Evolutionary conservation across 164 flowering plant species (phyloP).

Genomic region (Taxillus chinensis): DNA sequence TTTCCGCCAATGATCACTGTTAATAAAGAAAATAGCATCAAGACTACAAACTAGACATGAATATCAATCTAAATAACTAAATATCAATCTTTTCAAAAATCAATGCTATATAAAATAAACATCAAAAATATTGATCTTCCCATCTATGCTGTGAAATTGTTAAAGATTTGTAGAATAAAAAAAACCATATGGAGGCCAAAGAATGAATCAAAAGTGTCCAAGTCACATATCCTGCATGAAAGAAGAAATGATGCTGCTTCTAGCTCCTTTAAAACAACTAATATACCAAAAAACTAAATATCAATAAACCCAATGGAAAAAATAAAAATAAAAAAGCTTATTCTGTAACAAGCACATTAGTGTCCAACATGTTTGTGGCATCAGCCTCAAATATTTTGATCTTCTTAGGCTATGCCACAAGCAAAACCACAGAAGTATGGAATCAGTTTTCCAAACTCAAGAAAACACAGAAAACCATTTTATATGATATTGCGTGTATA

Average conservation of each 20-base stretch:
- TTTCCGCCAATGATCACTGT: conserved; percentile 97
- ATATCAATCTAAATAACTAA: no score
- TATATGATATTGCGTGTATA: no score
- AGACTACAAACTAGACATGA: background rate
- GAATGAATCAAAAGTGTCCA: background rate
- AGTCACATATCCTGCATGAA: background rate
- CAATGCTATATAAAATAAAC: no score
- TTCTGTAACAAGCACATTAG: background rate
- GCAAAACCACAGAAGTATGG: no score
- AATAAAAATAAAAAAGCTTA: background rate
- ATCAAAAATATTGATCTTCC: background rate
- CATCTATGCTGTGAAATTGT: background rate
- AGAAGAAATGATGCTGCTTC: background rate
- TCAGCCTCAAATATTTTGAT: no score
- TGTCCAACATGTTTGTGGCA: background rate
- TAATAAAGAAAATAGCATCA: conserved; percentile 7
- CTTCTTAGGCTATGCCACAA: no score
- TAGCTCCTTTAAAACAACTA: background rate
- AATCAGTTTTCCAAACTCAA: no score
- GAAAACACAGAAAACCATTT: no score
- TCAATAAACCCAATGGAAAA: no score
- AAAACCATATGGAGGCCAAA: background rate
- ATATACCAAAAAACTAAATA: no score
- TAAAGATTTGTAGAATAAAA: background rate
- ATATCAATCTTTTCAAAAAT: no score